phyloP scores from a whole-genome alignment of 2,329 filamentous ascomycete species.

The Colletotrichum musae region DNA sequence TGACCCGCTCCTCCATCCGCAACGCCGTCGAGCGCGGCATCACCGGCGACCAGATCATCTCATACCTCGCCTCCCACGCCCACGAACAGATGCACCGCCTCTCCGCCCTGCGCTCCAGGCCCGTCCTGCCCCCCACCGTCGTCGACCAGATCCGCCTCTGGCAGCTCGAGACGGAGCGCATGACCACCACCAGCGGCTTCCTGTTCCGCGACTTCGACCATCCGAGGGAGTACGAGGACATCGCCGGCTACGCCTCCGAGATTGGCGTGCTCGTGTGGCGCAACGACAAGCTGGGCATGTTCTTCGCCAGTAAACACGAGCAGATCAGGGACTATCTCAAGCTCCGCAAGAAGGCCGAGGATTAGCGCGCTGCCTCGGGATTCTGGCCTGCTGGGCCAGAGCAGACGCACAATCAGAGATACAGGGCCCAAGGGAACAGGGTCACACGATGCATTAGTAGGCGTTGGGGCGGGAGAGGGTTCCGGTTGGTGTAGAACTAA shows the following conservation, averaged over 20 bases:
- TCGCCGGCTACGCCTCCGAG: constrained; percentile 86
- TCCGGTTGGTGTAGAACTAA: constrained; percentile 32
- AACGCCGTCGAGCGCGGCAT: constrained; percentile 91
- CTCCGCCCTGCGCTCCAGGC: constrained; percentile 69
- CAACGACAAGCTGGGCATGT: constrained; percentile 83
- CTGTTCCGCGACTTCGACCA: constrained; percentile 90
- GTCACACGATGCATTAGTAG: constrained; percentile 40
- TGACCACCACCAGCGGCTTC: constrained; percentile 87
- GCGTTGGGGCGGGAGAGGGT: constrained; percentile 39
- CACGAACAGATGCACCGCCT: constrained; percentile 92
- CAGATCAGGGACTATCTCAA: constrained; percentile 88
- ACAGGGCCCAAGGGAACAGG: constrained; percentile 9
- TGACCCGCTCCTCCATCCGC: constrained; percentile 90
- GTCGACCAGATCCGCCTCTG: constrained; percentile 97
- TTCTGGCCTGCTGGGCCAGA: constrained; percentile 1
- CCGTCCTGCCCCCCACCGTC: constrained; percentile 92
- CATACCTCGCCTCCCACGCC: constrained; percentile 91
- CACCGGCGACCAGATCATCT: constrained; percentile 94
- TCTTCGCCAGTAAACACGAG: constrained; percentile 93
- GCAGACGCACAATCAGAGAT: background rate
- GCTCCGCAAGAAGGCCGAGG: constrained; percentile 69
- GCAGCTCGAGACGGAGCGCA: constrained; percentile 97
- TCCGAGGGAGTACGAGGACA: constrained; percentile 77
- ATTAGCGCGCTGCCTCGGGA: constrained; percentile 9
- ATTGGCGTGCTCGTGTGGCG: constrained; percentile 92